These are phyloP conservation scores for Blastosporella zonata DNA, from an alignment of 1,284 basidiomycete genomes.

Conservation along the genomic window DNA sequence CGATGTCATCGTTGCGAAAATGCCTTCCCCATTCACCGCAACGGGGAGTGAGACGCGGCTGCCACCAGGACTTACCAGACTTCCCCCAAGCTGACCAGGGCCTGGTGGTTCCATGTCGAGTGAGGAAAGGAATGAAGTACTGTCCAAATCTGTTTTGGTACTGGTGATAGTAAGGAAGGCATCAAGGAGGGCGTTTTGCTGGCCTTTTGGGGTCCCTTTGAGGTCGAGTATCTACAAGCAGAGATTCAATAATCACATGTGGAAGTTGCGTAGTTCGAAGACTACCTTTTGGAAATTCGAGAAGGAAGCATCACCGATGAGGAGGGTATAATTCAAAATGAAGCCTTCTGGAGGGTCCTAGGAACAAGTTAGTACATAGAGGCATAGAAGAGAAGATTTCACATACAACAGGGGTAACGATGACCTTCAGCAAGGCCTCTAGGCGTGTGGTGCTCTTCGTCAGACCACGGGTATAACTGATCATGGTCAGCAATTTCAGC, in stretches of 20 bases:
- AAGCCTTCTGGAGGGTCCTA: conserved; percentile 91
- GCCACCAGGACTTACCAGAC: conserved; percentile 55
- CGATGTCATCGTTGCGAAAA: conserved; percentile 51
- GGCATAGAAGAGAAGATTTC: background rate
- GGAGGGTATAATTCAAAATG: conserved; percentile 89
- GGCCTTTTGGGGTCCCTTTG: conserved; percentile 84
- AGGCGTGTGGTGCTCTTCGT: conserved; percentile 78
- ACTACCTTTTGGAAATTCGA: conserved; percentile 95
- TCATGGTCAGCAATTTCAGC: background rate
- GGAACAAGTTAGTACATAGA: background rate
- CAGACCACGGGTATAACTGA: conserved; percentile 78
- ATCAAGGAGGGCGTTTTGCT: conserved; percentile 89
- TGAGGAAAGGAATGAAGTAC: conserved; percentile 85
- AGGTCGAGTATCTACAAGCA: conserved; percentile 89
- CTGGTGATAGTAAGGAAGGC: conserved; percentile 89
- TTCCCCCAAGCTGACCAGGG: conserved; percentile 39
- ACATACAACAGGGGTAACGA: conserved; percentile 84
- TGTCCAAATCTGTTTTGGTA: conserved; percentile 80
- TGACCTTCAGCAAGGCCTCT: conserved; percentile 91
- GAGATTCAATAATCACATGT: background rate
- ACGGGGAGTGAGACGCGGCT: conserved; percentile 55
- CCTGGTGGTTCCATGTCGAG: conserved; percentile 89
- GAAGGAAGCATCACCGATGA: conserved; percentile 90
- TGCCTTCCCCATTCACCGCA: conserved; percentile 35
- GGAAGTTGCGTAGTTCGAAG: background rate